Evolutionary conservation across 1,284 basidiomycete genomes (phyloP).

Genomic region (Stereum hirsutum): DNA sequence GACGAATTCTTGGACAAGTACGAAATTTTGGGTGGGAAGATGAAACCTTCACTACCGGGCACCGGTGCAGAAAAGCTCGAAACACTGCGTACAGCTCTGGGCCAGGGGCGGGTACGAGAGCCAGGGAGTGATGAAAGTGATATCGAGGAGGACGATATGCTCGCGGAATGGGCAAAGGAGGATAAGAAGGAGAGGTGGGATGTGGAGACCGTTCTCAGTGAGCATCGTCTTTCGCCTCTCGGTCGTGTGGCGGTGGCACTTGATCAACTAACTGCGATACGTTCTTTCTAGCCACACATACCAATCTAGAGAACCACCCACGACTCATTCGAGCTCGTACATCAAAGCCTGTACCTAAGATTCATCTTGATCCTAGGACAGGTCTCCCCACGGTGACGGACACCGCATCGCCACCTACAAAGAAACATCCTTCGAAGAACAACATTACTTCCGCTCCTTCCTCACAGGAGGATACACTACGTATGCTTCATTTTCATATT

Average conservation of each 20-base stretch:
- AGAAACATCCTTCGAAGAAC: conserved; percentile 14
- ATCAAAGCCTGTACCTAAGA: conserved; percentile 47
- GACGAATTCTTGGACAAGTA: conserved; percentile 92
- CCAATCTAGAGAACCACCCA: conserved; percentile 93
- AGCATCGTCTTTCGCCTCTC: conserved; percentile 26
- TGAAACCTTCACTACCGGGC: conserved; percentile 67
- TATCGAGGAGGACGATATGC: conserved; percentile 36
- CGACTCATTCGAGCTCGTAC: conserved; percentile 67
- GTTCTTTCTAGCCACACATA: conserved; percentile 72
- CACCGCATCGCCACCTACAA: conserved; percentile 10
- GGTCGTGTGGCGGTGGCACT: background rate
- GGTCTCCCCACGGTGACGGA: conserved; percentile 53
- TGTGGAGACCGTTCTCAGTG: conserved; percentile 89
- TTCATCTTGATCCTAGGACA: conserved; percentile 64
- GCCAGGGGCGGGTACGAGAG: conserved; percentile 44
- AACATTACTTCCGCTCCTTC: conserved; percentile 11
- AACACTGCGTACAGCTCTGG: conserved; percentile 71
- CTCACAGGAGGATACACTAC: conserved; percentile 9
- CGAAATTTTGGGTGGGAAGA: conserved; percentile 86
- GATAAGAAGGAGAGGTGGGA: conserved; percentile 84
- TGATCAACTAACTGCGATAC: too few relatives aligned
- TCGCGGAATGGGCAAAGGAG: conserved; percentile 44
- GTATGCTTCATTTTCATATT: background rate
- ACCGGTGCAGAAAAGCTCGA: conserved; percentile 72
- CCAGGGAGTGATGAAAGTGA: conserved; percentile 26